Base-by-base conservation (phyloP, 225 moss, liverwort and hornwort species). In the Sphagnum contortum region DNA sequence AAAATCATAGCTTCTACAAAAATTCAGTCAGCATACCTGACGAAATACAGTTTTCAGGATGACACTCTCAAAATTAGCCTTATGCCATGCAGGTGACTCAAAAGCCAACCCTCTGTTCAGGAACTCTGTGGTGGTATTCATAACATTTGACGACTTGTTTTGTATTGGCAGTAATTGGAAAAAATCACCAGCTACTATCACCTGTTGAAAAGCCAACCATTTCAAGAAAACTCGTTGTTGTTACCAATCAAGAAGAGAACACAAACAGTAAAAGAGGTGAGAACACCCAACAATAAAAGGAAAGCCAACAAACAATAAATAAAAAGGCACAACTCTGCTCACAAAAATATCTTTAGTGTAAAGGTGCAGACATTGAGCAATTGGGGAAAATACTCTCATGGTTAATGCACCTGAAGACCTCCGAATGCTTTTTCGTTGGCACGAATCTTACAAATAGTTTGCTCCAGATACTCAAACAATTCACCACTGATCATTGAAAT, bases 401-500 rank as follows among this genome's bases (percentile, higher is more conserved):
- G 29, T 29, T 29, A 29, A 29, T 29, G 29, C 29, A 93, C 93
- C 88, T 93, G 93, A 69, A 93, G 78, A 63, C 88, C 93, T 58
- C 93, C 90, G 62, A 90, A 93, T 48, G 93, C 68, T 64, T 63
- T 62, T 13, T 13, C 12, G 47, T 57, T 45, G 47, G 50, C 44
- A 59, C 84, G 84, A 60, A 90, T 56, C 51, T 79, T 71, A 49
- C 64, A 69, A n/a, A 88, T 75, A 44, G 77, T 83, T 70, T 90
- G 82, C 68, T 93, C 90, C 67, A 93, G 69, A 45, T 84, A 84
- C 49, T 93, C 90, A 49, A 90, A 67, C 77, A 78, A 65, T 73
- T 90, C 90, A 10, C 82, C 90, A 62, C 88, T 90, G 57, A 90
- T 84, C 93, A 93, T 90, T 62, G 88, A 90, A 6, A 93, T 80